Evolutionary conservation across 306 rosid genomes (phyloP).

Genomic region (Gastrolobium bilobum): DNA sequence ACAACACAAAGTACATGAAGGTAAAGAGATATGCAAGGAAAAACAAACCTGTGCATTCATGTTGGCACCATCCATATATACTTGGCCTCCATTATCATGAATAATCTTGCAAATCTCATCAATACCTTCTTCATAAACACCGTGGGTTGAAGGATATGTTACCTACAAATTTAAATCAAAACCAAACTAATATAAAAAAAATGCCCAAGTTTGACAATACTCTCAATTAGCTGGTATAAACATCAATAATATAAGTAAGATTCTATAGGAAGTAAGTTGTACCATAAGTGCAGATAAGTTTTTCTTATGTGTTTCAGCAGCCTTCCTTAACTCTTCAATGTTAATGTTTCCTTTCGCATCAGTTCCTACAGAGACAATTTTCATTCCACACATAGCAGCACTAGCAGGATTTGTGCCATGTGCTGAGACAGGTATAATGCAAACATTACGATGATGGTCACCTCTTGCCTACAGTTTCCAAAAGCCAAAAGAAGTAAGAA

Average conservation of each 20-base stretch:
- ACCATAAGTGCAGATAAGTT: slow-evolving; percentile 94
- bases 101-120: slow-evolving; percentile 97
- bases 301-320: slow-evolving; percentile 89
- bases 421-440: slow-evolving; percentile 98
- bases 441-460: slow-evolving; percentile 91
- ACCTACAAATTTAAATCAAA: slow-evolving; percentile 71
- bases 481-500: slow-evolving; percentile 43
- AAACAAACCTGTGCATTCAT: slow-evolving; percentile 94
- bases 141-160: slow-evolving; percentile 99
- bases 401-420: slow-evolving; percentile 99
- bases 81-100: slow-evolving; percentile 99
- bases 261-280: slow-evolving; percentile 43
- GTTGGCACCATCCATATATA: slow-evolving; percentile 99
- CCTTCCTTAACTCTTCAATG: slow-evolving; percentile 88
- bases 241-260: slow-evolving; percentile 14
- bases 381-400: slow-evolving; percentile 99
- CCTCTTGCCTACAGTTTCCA: slow-evolving; percentile 84
- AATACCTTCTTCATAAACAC: slow-evolving; percentile 98
- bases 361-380: slow-evolving; percentile 95
- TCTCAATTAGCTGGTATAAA: too few relatives aligned
- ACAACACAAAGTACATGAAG: slow-evolving; percentile 19
- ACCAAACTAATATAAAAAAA: slow-evolving; percentile 35
- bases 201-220: too few relatives aligned
- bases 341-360: slow-evolving; percentile 99
- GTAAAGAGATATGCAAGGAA: slow-evolving; percentile 17